Base-by-base conservation (phyloP, 2,329 filamentous ascomycete genomes). In the Ceratocystiopsis sp. region DNA sequence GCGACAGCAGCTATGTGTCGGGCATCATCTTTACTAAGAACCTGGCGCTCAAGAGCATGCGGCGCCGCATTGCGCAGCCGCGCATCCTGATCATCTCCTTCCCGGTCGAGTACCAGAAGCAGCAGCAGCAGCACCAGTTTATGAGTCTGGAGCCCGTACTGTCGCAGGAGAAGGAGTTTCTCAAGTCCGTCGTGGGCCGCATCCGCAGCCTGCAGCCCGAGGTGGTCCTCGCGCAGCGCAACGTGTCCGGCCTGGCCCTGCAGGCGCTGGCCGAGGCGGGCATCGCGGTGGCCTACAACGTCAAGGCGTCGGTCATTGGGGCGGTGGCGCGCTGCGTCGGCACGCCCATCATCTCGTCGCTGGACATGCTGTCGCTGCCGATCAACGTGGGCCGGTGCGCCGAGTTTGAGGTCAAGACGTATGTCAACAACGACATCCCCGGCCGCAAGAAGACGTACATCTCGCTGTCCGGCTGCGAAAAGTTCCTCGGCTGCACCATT, bases 11-110 rank as follows among this genome's bases (percentile, higher is more conserved):
- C n/a, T 98, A 98, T 58, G 81, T 96, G 15, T 94, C 91, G 11
- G 93, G 91, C 0, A 80, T 98, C 10, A 87, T 98, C 2, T 98
- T 98, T 58, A 91, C 86, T 13, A 98, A 98, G 58, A 98, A 98
- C 50, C 66, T 98, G 41, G 91, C 93, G 0, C 65, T 96, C 42
- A 98, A 98, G 58, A 93, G 82, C 59, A 98, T 98, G 91, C 80
- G 84, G 16, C 75, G 91, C 45, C 84, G 77, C 49, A 91, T 96
- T 48, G 61, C 71, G 13, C 80, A 84, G 43, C 91, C 91, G 3
- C 78, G 85, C 32, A 91, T 98, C 48, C 71, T 94, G 40, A 84
- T 98, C 49, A 80, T 98, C 45, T 89, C 86, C 0, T 98, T 98
- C 55, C 79, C 91, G 0, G 84, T 98, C 45, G 91, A 98, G 57